Percentiles rank a stretch among this genome's conserved stretches.
These are phyloP conservation scores for Kondoa malvinella DNA, from an alignment of 768 basidiomycete species.

Conservation along the genomic window DNA sequence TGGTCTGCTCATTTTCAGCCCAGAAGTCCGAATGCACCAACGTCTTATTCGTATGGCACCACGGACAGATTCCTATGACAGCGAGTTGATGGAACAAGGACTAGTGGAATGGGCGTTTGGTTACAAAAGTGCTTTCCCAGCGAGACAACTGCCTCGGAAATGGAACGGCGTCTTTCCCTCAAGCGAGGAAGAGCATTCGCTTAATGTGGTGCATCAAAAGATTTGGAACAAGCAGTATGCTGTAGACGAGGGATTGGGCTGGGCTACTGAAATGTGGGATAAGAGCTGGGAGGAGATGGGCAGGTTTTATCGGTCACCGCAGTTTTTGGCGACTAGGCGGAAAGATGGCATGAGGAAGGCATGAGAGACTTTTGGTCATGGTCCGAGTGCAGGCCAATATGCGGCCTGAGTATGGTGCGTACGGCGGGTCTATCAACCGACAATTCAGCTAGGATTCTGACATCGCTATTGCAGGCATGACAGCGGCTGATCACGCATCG, in stretches of 20 bases:
- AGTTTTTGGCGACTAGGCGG: not conserved
- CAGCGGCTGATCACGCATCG: too few relatives aligned
- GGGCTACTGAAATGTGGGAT: not conserved
- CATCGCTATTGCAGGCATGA: too few relatives aligned
- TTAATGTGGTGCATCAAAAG: slow-evolving; percentile 1
- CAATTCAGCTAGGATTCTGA: too few relatives aligned
- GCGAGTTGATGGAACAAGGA: slow-evolving; percentile 6
- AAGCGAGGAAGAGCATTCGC: not conserved
- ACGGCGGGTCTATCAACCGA: too few relatives aligned
- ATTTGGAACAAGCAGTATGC: slow-evolving; percentile 5
- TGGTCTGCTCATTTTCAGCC: slow-evolving; percentile 1
- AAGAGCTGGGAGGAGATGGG: not conserved
- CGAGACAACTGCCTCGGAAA: not conserved
- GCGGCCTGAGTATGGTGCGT: too few relatives aligned
- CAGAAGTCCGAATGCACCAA: not conserved
- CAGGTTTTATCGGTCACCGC: not conserved
- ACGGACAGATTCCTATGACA: not conserved
- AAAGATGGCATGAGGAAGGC: not conserved
- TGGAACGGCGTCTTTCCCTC: slow-evolving; percentile 1
- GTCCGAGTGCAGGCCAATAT: too few relatives aligned
- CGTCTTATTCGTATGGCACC: not conserved
- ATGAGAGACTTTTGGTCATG: too few relatives aligned
- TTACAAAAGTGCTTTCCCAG: not conserved
- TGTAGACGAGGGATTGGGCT: not conserved
- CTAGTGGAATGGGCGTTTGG: not conserved